Evolutionary conservation across 352 stramenopile species (phyloP), one percentile per base, ranked within the genome.

Genomic region (Pythium myriotylum): DNA sequence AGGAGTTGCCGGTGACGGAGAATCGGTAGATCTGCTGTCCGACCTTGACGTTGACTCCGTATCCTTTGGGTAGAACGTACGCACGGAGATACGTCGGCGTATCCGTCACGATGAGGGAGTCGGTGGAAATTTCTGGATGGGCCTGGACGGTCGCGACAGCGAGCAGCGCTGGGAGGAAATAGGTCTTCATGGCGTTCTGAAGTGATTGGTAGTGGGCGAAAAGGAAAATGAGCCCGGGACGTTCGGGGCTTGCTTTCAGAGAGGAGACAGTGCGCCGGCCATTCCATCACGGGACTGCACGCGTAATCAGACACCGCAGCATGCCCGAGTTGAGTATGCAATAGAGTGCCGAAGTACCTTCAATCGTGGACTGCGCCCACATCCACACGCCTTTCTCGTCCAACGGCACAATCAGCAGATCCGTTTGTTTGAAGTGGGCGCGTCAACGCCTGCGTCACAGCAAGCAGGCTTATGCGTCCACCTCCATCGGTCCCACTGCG

Each of bases 1-100:
- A 84, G 2, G 76, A 76, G 43, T 76, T 75, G 9, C 76, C 68
- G 19, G 76, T 85, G 26, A 85, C 76, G 14, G 73, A 82, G 68
- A 82, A 81, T 23, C 76, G 70, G 42, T 77, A 83, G 32, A 85
- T 52, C 54, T 63, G 55, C 46, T 54, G 42, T 9, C 26, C 55
- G 2, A 45, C 55, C 6, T 54, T 45, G n/a, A 33, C 43, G 22
- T 22, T 50, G 20, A 33, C 13, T 4, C 17, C 19, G 2, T 42
- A 26, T 1, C 16, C 17, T 24, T 84, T 84, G 47, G 73, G 76
- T 54, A 84, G 58, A 29, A 84, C 73, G 49, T 84, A 84, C 8
- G 76, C 54, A 7, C 71, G 71, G 4, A 80, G 56, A 17, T 73
- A 71, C n/a, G 76, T 59, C 9, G 76, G 76, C 0, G 76, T 65